Percentiles rank a stretch among this genome's conserved stretches.
phyloP scores from a whole-genome alignment of 306 rosid genomes.

The Inga laurina region DNA sequence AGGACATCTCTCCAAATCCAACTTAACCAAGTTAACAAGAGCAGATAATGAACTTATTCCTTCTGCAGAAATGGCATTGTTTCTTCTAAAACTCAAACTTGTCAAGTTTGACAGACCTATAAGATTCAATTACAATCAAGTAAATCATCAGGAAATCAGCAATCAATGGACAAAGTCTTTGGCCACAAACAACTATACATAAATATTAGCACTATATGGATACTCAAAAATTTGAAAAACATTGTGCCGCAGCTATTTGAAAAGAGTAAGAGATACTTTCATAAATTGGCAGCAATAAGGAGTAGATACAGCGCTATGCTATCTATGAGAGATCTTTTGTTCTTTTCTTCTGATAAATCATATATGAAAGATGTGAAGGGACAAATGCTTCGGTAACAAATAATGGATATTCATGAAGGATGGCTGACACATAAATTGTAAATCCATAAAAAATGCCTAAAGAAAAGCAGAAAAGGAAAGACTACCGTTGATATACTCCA shows the following conservation, averaged over 20 bases:
- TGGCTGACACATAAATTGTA: background rate
- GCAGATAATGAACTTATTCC: slow-evolving; percentile 72
- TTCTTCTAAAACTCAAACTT: slow-evolving; percentile 83
- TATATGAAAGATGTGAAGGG: slow-evolving; percentile 11
- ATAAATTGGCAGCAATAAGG: background rate
- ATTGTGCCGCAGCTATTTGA: background rate
- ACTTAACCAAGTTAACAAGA: slow-evolving; percentile 72
- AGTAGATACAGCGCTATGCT: background rate
- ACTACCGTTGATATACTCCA: slow-evolving; percentile 53
- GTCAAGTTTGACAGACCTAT: slow-evolving; percentile 84
- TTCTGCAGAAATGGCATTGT: slow-evolving; percentile 74
- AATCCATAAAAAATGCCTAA: background rate
- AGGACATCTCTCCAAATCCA: slow-evolving; percentile 97
- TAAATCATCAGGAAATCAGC: slow-evolving; percentile 24
- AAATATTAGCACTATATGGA: background rate
- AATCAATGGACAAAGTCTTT: slow-evolving; percentile 11
- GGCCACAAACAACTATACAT: slow-evolving; percentile 1
- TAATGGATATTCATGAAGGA: background rate
- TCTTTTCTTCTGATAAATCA: slow-evolving; percentile 7
- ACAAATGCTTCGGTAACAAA: slow-evolving; percentile 13
- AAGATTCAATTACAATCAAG: slow-evolving; percentile 35
- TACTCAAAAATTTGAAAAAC: slow-evolving; percentile 5
- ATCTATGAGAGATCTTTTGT: background rate
- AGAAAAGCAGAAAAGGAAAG: background rate
- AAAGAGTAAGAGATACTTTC: background rate